These are phyloP conservation scores for Adiantum capillusveneris DNA, from an alignment of 75 land plant species.

Conservation along the genomic window DNA sequence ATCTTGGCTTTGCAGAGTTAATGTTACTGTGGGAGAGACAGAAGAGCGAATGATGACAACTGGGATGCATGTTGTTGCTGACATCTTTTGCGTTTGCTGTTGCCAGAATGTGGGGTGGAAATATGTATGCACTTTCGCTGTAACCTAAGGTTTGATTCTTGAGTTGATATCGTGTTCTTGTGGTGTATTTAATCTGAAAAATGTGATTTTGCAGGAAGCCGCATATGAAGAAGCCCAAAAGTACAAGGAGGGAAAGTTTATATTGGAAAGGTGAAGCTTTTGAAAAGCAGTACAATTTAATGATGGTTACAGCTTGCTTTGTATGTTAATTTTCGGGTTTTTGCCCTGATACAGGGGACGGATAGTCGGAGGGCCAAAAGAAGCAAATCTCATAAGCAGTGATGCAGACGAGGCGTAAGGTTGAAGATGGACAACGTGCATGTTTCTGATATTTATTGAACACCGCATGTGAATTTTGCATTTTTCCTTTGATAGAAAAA, in stretches of 20 bases:
- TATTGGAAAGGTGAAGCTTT: conserved; percentile 45
- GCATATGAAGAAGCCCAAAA: conserved; percentile 63
- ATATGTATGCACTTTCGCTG: conserved; percentile 27
- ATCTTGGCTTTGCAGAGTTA: conserved; percentile 24
- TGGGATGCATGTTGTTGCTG: conserved; percentile 47
- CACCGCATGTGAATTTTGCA: no score
- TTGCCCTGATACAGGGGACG: not conserved
- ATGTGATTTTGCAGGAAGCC: conserved; percentile 33
- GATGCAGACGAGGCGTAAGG: not conserved
- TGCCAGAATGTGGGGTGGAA: conserved; percentile 53
- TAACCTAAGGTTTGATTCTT: no score
- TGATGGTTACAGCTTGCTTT: not conserved
- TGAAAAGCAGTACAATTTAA: not conserved
- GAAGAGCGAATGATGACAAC: conserved; percentile 43
- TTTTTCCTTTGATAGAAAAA: no score
- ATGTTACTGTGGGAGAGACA: conserved; percentile 26
- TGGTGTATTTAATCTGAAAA: not conserved
- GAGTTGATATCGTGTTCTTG: not conserved
- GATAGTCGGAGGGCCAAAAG: not conserved
- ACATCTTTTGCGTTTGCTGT: conserved; percentile 43
- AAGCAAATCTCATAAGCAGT: not conserved
- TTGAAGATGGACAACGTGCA: no score
- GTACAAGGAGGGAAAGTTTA: conserved; percentile 79
- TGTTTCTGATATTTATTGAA: no score
- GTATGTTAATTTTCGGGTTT: not conserved